A percentile compares a stretch with the other conserved stretches of the same genome.
Evolutionary conservation across 2,329 filamentous ascomycete species (phyloP).

Genomic region (Paecilomyces sp.): DNA sequence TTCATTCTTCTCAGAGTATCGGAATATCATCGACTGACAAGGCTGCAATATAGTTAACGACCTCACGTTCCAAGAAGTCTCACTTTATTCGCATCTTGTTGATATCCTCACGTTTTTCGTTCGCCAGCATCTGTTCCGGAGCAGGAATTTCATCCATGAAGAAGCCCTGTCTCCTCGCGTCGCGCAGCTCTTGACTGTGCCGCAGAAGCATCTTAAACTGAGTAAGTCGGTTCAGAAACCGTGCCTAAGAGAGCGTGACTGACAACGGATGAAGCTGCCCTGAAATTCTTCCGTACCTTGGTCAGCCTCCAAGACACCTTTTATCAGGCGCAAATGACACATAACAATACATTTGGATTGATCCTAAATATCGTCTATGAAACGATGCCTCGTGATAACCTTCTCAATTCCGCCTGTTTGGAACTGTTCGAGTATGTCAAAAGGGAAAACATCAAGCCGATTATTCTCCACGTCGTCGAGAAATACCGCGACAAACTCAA

Average conservation of each 20-base stretch:
- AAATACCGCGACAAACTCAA: conserved; percentile 73
- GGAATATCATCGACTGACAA: conserved; percentile 4
- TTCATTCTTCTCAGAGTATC: not conserved
- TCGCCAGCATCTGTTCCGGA: conserved; percentile 76
- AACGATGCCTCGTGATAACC: conserved; percentile 85
- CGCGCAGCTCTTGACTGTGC: conserved; percentile 71
- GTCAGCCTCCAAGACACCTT: conserved; percentile 84
- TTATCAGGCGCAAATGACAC: conserved; percentile 76
- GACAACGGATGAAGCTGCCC: conserved; percentile 52
- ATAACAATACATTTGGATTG: conserved; percentile 73
- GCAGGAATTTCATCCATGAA: conserved; percentile 78
- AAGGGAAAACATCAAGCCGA: conserved; percentile 69
- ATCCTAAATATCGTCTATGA: conserved; percentile 77
- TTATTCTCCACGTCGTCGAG: conserved; percentile 77
- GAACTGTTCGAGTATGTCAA: conserved; percentile 91
- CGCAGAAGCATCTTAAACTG: conserved; percentile 87
- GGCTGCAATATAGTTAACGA: conserved; percentile 48
- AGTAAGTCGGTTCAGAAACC: conserved; percentile 49
- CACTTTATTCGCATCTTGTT: conserved; percentile 83
- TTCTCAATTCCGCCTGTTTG: conserved; percentile 86
- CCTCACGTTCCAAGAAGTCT: conserved; percentile 75
- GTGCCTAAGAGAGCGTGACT: not conserved
- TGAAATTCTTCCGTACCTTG: conserved; percentile 89
- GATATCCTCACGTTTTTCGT: conserved; percentile 94
- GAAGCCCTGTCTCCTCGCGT: conserved; percentile 73